Conservation (phyloP, 345 rosid species). For the Lenwebbia sp. region DNA sequence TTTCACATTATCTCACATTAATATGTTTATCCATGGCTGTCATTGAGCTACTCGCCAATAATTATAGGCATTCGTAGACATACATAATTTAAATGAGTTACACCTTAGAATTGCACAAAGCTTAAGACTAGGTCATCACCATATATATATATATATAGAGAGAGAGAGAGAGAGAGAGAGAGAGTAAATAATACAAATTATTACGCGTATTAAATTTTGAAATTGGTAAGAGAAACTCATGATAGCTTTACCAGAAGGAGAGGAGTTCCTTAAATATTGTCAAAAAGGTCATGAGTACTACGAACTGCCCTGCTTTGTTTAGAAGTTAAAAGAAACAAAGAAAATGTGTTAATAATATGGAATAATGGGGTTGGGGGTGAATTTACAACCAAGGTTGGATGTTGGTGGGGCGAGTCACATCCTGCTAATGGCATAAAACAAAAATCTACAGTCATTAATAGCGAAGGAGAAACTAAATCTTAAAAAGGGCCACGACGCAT, state of each 20-base stretch:
- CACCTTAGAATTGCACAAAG: background rate
- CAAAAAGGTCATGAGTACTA: background rate
- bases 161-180: no score
- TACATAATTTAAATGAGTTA: background rate
- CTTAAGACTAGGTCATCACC: no score
- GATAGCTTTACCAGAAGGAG: background rate
- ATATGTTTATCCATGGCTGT: background rate
- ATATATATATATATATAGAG: no score
- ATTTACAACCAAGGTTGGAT: background rate
- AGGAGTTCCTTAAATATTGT: background rate
- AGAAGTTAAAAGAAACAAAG: background rate
- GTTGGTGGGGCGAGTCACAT: background rate
- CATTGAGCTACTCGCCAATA: background rate
- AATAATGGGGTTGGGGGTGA: background rate
- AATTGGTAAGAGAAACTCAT: background rate
- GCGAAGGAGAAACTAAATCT: background rate
- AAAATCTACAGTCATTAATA: background rate
- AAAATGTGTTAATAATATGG: background rate
- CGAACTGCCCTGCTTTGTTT: background rate
- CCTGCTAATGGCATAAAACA: background rate
- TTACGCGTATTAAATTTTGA: background rate
- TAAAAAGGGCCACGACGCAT: background rate
- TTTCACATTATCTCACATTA: background rate
- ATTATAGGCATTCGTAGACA: background rate
- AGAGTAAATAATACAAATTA: background rate